These are phyloP conservation scores for Phalaenopsis aphrodite DNA, from an alignment of 106 monocot species.

Conservation along the genomic window DNA sequence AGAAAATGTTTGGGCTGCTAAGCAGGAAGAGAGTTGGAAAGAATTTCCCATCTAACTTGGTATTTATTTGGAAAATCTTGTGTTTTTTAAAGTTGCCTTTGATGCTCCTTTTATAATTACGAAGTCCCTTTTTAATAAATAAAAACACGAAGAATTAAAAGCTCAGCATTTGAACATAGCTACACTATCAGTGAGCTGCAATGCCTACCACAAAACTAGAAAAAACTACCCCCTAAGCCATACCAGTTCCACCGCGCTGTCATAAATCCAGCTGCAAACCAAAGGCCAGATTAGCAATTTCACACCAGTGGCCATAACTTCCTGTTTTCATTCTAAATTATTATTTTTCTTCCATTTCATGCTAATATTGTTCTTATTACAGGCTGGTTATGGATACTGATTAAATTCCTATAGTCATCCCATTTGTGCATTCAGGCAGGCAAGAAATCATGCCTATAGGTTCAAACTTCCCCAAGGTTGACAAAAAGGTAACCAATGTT, in stretches of 20 bases:
- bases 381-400: conserved; percentile 89
- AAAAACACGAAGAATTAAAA: not conserved
- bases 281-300: too few relatives aligned
- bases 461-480: conserved; percentile 54
- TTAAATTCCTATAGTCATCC: conserved; percentile 56
- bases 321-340: not conserved
- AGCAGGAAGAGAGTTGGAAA: not conserved
- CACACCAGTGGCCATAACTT: not conserved
- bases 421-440: conserved; percentile 89
- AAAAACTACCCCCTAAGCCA: too few relatives aligned
- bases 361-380: conserved; percentile 2
- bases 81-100: not conserved
- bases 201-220: too few relatives aligned
- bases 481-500: conserved; percentile 42
- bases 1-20: not conserved
- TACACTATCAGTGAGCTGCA: too few relatives aligned
- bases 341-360: not conserved
- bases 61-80: not conserved
- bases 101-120: not conserved
- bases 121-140: not conserved
- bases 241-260: too few relatives aligned
- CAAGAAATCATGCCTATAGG: conserved; percentile 94
- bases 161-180: not conserved
- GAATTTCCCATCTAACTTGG: not conserved
- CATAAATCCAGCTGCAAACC: too few relatives aligned